Evolutionary conservation across 2,329 filamentous ascomycete species (phyloP), one percentile per base, ranked within the genome.

Genomic region (Stemphylium lycopersici): DNA sequence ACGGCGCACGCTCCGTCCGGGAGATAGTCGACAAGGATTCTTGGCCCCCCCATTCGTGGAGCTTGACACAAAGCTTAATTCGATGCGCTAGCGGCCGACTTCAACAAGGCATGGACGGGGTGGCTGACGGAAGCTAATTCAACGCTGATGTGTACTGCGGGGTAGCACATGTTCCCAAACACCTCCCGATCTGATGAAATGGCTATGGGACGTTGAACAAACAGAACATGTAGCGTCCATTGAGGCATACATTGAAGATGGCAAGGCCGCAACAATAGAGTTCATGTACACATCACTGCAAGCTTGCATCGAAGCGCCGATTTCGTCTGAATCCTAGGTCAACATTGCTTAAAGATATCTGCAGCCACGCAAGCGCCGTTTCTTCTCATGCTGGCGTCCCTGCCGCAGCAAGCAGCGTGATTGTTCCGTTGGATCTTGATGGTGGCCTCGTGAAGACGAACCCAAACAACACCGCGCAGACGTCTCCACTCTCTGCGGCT

Each of bases 1-100:
- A 55, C 55, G 38, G 48, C 40, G 51, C 57, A 52, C 54, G 54
- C 56, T 52, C 54, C 51, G 39, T 43, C 15, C 58, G 50, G 63
- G 56, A 60, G 54, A 65, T 61, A 60, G 8, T 48, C 52, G 34
- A 66, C 61, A 64, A 67, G 62, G 62, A 63, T 66, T 22, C 63
- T 68, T 67, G 59, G 60, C 62, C 59, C 55, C 55, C 60, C 61
- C 51, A 58, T 52, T 56, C 39, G 50, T 38, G 48, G 58, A 55
- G 62, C 65, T 68, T 67, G 38, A 55, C 55, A 46, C 31, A 67
- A 68, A 67, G 65, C 65, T 68, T 68, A 59, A 55, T 67, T 58
- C 49, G 13, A 56, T 42, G 47, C 49, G 50, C 58, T 66, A 62
- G 60, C 52, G 48, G 39, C 46, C 48, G 50, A 39, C 59, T 58